phyloP scores from a whole-genome alignment of 2,329 filamentous ascomycete genomes.

The Teratosphaeriaceae sp. region DNA sequence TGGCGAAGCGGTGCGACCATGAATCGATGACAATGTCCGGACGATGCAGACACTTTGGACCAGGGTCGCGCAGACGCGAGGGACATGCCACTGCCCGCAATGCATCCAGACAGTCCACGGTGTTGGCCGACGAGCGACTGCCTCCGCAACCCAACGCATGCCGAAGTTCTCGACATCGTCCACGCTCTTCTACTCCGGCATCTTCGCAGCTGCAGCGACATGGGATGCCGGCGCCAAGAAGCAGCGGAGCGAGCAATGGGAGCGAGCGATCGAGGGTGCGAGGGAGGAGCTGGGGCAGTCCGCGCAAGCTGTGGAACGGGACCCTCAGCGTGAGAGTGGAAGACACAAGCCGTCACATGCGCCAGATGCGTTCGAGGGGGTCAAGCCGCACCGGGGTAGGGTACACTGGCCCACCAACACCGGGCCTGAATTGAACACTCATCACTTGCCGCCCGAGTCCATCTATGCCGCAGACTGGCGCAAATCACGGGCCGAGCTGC shows the following conservation, averaged over 20 bases:
- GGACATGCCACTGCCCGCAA: constrained; percentile 56
- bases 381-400: constrained; percentile 10
- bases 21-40: constrained; percentile 8
- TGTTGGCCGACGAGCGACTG: constrained; percentile 46
- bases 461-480: constrained; percentile 34
- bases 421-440: constrained; percentile 24
- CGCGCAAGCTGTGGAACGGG: not conserved
- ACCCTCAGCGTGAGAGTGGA: not conserved
- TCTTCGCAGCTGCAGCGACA: constrained; percentile 59
- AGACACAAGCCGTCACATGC: too few relatives aligned
- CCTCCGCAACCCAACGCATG: constrained; percentile 44
- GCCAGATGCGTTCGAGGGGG: constrained; percentile 13
- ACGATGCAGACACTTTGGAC: constrained; percentile 64
- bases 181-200: constrained; percentile 61
- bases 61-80: constrained; percentile 56
- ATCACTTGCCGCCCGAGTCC: constrained; percentile 39
- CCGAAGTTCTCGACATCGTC: constrained; percentile 45
- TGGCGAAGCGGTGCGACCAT: not conserved
- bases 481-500: constrained; percentile 26
- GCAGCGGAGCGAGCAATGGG: constrained; percentile 53
- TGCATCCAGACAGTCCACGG: constrained; percentile 46
- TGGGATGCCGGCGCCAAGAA: constrained; percentile 56
- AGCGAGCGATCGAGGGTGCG: constrained; percentile 52
- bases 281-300: constrained; percentile 39
- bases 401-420: constrained; percentile 36